phyloP scores from a whole-genome alignment of 2,329 filamentous ascomycete genomes.

The Fusarium dimerum region DNA sequence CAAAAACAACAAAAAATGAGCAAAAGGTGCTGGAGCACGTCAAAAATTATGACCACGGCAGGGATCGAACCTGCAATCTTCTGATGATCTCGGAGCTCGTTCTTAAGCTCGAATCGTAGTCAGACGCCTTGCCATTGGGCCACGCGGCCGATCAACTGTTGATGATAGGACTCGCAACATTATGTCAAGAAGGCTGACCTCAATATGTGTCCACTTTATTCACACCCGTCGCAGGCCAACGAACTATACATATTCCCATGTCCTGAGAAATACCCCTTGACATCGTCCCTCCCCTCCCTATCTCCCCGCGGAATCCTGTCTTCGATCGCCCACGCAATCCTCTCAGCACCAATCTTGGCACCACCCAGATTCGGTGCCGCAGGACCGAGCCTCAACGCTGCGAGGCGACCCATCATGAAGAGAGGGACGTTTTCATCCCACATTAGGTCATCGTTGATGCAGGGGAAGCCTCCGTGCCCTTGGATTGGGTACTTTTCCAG shows the following conservation, averaged over 20 bases:
- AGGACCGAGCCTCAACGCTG: slow-evolving; percentile 68
- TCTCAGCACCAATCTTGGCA: slow-evolving; percentile 70
- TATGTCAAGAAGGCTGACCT: background rate
- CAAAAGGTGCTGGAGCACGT: background rate
- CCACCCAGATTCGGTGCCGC: slow-evolving; percentile 75
- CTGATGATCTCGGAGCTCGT: background rate
- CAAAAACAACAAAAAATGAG: background rate
- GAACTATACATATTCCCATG: slow-evolving; percentile 39
- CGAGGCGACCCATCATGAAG: slow-evolving; percentile 70
- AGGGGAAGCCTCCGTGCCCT: slow-evolving; percentile 67
- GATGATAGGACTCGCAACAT: background rate
- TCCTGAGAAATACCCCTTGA: slow-evolving; percentile 35
- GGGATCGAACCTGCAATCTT: background rate
- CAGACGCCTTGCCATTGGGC: slow-evolving; percentile 37
- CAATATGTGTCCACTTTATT: background rate
- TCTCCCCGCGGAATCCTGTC: slow-evolving; percentile 43
- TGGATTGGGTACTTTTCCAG: slow-evolving; percentile 60
- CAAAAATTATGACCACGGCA: background rate
- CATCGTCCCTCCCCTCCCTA: background rate
- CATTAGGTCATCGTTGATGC: slow-evolving; percentile 73
- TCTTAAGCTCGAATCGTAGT: slow-evolving; percentile 24
- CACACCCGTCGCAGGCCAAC: slow-evolving; percentile 23
- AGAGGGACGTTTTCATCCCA: slow-evolving; percentile 74
- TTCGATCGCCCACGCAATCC: slow-evolving; percentile 70
- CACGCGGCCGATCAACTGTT: slow-evolving; percentile 12